Evolutionary conservation across 331 rosid species (phyloP), one percentile per base, ranked within the genome.

Genomic region (Quercus phellos): DNA sequence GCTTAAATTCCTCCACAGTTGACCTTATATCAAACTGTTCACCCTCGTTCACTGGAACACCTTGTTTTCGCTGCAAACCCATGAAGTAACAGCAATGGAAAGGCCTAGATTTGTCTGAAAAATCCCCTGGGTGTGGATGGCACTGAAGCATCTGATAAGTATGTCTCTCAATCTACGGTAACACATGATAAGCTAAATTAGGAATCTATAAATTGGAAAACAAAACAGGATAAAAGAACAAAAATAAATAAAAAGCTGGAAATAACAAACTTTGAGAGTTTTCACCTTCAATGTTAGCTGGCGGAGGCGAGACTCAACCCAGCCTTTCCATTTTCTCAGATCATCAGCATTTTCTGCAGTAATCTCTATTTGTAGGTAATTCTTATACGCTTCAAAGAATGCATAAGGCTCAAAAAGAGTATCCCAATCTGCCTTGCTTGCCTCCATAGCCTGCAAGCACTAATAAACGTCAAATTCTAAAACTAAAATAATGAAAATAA

Each of bases 291-390:
- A 78, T 34, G 97, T 95, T 66, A 95, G 89, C 59, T 92, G 98
- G 54, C 99, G 96, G 50, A 92, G 98, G 70, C 99, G 96, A 78
- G 99, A 95, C 75, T 90, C 96, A 84, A 95, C 99, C 99, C 99
- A 95, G 27, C 99, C 99, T 81, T 95, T 92, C 98, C 98, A 95
- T 42, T 87, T 84, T 88, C 99, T 91, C 69, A 92, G 82, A 84
- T 91, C 98, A 63, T 91, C 97, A 13, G 68, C 94, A 80, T 92
- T 91, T 79, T 87, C 89, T 63, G 98, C 92, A 51, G 82, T 75
- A 75, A 95, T 85, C 79, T 95, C 99, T 86, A 90, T 95, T 80
- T 85, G 97, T 76, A 95, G 80, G 85, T 92, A 95, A 78, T 93
- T 89, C 85, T 87, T 95, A 80, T 95, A 93, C 11, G 96, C 88